A percentile compares a stretch with the other conserved stretches of the same genome.
Evolutionary conservation across 768 basidiomycete genomes (phyloP).

Genomic region (Pulveroboletus frians): DNA sequence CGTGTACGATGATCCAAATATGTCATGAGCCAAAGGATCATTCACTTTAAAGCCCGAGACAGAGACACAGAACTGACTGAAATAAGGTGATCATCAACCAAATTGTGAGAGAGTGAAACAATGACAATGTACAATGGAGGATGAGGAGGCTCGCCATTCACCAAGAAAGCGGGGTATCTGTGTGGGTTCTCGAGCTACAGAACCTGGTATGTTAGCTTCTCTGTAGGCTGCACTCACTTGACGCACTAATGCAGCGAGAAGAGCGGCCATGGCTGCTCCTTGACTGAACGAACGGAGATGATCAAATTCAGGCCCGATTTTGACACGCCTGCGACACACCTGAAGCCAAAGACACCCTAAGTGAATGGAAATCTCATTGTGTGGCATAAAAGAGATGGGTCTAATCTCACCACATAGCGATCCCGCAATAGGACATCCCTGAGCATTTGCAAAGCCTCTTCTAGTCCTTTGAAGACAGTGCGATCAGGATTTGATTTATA

Average conservation of each 20-base stretch:
- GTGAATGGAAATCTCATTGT: neutral
- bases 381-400: neutral
- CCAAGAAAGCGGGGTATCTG: constrained; percentile 51
- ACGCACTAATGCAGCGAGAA: constrained; percentile 65
- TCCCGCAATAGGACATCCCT: constrained; percentile 53
- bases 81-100: neutral
- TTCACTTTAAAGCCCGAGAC: constrained; percentile 64
- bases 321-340: constrained; percentile 34
- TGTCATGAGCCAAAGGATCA: constrained; percentile 40
- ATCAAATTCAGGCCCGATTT: neutral
- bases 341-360: constrained; percentile 79
- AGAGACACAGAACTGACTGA: constrained; percentile 68
- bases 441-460: constrained; percentile 50
- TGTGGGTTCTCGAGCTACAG: constrained; percentile 51
- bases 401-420: constrained; percentile 56
- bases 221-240: neutral
- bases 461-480: constrained; percentile 50
- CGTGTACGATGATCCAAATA: constrained; percentile 48
- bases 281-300: constrained; percentile 42
- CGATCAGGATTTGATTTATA: constrained; percentile 55
- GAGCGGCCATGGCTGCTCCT: constrained; percentile 70
- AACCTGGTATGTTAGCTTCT: neutral
- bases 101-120: neutral
- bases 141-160: constrained; percentile 61
- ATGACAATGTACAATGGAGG: constrained; percentile 62